Percentiles rank a stretch among this genome's conserved stretches.
Conservation (phyloP, 306 rosid species). For the Cucumis sativus region DNA sequence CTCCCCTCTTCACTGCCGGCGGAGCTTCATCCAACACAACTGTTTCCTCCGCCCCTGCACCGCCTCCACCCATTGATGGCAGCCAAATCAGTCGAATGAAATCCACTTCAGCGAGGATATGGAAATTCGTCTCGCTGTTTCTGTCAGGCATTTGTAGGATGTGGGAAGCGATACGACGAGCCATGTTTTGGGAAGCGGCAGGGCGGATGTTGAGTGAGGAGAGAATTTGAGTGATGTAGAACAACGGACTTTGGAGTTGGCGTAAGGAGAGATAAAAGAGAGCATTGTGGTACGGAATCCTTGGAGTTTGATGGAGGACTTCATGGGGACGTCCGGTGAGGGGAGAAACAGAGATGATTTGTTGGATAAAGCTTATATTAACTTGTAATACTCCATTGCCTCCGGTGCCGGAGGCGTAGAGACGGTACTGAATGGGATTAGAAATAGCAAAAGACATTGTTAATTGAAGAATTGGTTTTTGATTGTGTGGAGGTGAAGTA, state of each 20-base stretch:
- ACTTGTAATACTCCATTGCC: neutral
- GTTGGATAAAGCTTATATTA: neutral
- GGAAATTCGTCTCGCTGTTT: neutral
- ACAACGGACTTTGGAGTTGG: neutral
- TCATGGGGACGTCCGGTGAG: neutral
- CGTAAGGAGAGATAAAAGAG: neutral
- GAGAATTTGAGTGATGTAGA: neutral
- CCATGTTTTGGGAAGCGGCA: neutral
- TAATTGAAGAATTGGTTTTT: too few species aligned
- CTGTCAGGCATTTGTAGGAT: neutral
- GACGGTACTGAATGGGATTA: neutral
- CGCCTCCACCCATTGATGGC: too few species aligned
- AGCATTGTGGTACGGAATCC: neutral
- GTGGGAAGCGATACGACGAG: neutral
- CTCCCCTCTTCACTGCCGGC: too few species aligned
- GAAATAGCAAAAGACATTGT: neutral
- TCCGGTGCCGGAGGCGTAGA: neutral
- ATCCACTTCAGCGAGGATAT: neutral
- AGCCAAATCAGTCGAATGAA: neutral
- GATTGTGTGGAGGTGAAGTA: neutral
- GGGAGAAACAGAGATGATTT: neutral
- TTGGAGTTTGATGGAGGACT: neutral
- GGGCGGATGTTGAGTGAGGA: neutral
- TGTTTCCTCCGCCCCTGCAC: neutral
- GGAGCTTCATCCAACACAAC: too few species aligned